phyloP scores from a whole-genome alignment of 306 rosid genomes.

The Lathyrus aphaca region DNA sequence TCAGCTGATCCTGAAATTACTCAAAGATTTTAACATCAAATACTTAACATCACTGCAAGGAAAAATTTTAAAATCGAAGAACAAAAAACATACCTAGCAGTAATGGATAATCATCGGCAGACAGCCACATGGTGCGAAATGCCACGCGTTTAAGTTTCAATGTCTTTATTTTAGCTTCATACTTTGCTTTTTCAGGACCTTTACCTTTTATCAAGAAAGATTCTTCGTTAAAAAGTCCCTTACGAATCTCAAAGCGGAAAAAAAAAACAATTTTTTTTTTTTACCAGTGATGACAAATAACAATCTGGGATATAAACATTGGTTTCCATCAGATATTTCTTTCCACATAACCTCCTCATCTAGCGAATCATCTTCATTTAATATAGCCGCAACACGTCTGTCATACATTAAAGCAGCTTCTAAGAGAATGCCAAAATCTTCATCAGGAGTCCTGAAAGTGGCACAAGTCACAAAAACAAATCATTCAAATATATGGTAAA shows the following conservation, averaged over 20 bases:
- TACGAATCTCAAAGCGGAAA: not conserved
- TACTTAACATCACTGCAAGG: constrained; percentile 13
- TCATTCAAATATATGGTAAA: not conserved
- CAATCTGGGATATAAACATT: constrained; percentile 80
- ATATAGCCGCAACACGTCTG: constrained; percentile 90
- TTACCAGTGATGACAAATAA: constrained; percentile 87
- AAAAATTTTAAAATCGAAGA: constrained; percentile 12
- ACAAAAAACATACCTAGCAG: constrained; percentile 68
- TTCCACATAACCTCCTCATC: constrained; percentile 77
- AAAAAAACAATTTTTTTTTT: constrained; percentile 11
- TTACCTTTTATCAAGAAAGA: constrained; percentile 62
- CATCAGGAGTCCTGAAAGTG: constrained; percentile 82
- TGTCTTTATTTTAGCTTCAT: constrained; percentile 78
- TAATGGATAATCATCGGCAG: constrained; percentile 95
- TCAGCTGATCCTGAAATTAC: constrained; percentile 83
- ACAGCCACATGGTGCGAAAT: constrained; percentile 93
- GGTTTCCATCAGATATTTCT: constrained; percentile 65
- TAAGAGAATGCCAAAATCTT: constrained; percentile 87
- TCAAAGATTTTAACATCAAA: constrained; percentile 30
- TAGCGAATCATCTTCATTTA: constrained; percentile 80
- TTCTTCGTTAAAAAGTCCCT: constrained; percentile 30
- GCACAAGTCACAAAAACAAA: constrained; percentile 31
- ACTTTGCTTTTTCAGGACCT: constrained; percentile 88
- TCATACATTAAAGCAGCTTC: constrained; percentile 99
- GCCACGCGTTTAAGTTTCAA: constrained; percentile 89